Evolutionary conservation across 805 yeast species (phyloP).

Genomic region (Kazachstania viticola): DNA sequence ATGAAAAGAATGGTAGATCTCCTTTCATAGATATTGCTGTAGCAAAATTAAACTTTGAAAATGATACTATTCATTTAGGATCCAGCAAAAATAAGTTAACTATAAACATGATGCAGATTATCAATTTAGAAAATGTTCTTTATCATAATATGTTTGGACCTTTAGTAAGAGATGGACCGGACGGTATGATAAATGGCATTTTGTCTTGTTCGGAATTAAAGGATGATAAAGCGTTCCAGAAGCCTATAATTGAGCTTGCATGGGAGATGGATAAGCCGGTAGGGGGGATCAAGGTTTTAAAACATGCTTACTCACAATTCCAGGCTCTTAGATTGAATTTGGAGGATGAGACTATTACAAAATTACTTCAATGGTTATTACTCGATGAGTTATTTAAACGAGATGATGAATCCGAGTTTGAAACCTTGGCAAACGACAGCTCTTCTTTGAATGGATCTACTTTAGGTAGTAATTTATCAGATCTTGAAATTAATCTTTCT

Average conservation of each 20-base stretch:
- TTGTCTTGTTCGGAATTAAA: no score
- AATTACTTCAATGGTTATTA: conserved; percentile 50
- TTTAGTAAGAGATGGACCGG: conserved; percentile 12
- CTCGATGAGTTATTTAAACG: background rate
- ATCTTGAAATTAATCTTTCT: conserved; percentile 7
- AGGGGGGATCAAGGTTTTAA: conserved; percentile 83
- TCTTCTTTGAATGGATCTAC: background rate
- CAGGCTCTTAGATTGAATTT: conserved; percentile 62
- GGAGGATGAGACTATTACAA: conserved; percentile 59
- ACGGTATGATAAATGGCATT: no score
- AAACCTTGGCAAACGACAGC: background rate
- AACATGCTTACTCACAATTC: conserved; percentile 45
- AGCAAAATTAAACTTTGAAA: conserved; percentile 45
- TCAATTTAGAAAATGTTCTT: conserved; percentile 47
- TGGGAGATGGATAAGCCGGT: conserved; percentile 84
- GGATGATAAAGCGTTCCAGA: no score
- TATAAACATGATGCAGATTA: conserved; percentile 54
- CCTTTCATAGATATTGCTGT: conserved; percentile 66
- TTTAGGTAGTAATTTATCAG: conserved; percentile 3
- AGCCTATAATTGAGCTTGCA: conserved; percentile 32
- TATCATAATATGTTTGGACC: conserved; percentile 68
- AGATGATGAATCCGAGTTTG: background rate
- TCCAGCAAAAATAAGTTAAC: conserved; percentile 51
- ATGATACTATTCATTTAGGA: conserved; percentile 55
- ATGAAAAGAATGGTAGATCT: conserved; percentile 24